Evolutionary conservation across 305 asterid species (phyloP).

Genomic region (Fraxinus greggii): DNA sequence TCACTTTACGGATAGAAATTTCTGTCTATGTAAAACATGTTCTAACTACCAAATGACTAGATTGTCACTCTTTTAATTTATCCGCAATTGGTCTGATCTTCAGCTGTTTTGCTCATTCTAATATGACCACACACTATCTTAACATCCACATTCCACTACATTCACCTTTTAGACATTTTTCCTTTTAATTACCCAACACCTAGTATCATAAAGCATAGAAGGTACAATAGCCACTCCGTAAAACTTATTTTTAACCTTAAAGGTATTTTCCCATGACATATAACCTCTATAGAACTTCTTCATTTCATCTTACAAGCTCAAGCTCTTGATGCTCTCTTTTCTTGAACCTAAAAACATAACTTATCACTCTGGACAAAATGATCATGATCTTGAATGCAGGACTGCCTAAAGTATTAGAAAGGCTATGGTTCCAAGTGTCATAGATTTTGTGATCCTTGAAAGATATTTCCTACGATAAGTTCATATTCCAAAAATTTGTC

Average conservation of each 20-base stretch:
- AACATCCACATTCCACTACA: background rate
- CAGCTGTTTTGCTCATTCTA: background rate
- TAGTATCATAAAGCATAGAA: background rate
- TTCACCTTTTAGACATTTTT: background rate
- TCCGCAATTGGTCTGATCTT: background rate
- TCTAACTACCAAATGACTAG: background rate
- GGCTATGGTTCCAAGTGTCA: background rate
- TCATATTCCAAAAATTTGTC: background rate
- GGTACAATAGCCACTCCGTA: background rate
- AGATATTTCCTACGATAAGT: background rate
- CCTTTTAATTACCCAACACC: background rate
- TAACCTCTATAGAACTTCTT: background rate
- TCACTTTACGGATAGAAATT: background rate
- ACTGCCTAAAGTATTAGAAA: background rate
- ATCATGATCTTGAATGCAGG: background rate
- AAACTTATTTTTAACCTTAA: background rate
- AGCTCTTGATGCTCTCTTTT: background rate
- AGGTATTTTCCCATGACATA: background rate
- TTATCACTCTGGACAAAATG: background rate
- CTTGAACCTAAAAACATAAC: background rate
- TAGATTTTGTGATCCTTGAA: background rate
- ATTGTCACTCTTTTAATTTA: background rate
- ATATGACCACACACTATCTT: background rate
- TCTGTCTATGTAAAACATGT: background rate
- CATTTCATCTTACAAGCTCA: background rate